phyloP scores from a whole-genome alignment of 805 yeast genomes.

The Torulaspora gathmanii region DNA sequence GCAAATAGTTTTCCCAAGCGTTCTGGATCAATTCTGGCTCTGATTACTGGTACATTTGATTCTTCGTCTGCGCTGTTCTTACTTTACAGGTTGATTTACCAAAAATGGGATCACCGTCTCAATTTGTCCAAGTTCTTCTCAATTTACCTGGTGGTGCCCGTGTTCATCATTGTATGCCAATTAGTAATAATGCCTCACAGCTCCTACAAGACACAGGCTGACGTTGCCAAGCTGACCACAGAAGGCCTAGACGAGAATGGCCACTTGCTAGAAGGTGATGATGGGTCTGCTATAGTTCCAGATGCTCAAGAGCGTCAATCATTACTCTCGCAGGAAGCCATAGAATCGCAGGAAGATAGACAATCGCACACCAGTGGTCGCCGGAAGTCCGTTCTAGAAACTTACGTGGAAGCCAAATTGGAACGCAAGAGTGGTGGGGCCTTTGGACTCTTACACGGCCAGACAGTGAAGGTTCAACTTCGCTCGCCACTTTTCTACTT shows the following conservation, averaged over 20 bases:
- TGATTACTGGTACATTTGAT: constrained; percentile 91
- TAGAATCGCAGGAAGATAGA: constrained; percentile 5
- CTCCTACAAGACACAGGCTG: constrained; percentile 67
- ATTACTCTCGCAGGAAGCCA: constrained; percentile 21
- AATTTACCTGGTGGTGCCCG: constrained; percentile 66
- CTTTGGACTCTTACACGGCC: constrained; percentile 75
- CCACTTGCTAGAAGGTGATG: constrained; percentile 39
- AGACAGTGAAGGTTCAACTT: constrained; percentile 46
- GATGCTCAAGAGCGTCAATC: constrained; percentile 41
- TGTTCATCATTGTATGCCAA: constrained; percentile 72
- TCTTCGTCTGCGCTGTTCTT: constrained; percentile 85
- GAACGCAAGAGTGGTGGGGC: constrained; percentile 53
- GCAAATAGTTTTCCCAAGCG: constrained; percentile 80
- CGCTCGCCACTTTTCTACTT: constrained; percentile 65
- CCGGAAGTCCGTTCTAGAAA: constrained; percentile 60
- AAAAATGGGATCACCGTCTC: constrained; percentile 26
- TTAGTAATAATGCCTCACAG: constrained; percentile 72
- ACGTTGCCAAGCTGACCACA: constrained; percentile 61
- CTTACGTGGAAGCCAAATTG: constrained; percentile 55
- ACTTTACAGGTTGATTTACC: constrained; percentile 63
- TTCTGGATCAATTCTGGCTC: constrained; percentile 76
- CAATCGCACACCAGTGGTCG: constrained; percentile 14
- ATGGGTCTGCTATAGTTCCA: constrained; percentile 42
- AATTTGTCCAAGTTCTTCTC: constrained; percentile 58
- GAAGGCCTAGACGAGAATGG: constrained; percentile 74